A percentile compares a stretch with the other conserved stretches of the same genome.
phyloP scores from a whole-genome alignment of 2,329 filamentous ascomycete genomes.

The Trichoderma brevicompactum region DNA sequence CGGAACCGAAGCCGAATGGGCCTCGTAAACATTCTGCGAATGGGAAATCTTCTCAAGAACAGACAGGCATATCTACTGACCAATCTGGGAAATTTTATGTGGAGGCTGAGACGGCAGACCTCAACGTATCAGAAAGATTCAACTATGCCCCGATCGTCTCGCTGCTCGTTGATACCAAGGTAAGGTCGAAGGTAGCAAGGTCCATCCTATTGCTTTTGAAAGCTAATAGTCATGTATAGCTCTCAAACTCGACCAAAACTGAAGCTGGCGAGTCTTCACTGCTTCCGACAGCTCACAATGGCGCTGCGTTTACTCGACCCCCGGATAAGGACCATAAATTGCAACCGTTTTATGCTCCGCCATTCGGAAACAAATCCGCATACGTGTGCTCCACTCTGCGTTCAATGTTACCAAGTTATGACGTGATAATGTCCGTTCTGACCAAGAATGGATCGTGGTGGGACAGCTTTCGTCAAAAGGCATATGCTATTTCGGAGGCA shows the following conservation, averaged over 20 bases:
- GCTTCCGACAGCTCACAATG: neutral
- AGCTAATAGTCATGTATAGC: neutral
- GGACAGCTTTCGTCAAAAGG: conserved; percentile 48
- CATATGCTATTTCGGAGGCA: conserved; percentile 42
- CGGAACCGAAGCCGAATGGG: neutral
- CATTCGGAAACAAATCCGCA: conserved; percentile 9
- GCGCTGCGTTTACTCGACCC: neutral
- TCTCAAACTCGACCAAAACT: neutral
- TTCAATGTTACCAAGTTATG: conserved; percentile 32
- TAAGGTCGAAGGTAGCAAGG: neutral
- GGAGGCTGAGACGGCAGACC: conserved; percentile 3
- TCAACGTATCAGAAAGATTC: neutral
- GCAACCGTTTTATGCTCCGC: neutral
- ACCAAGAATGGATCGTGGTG: conserved; percentile 45
- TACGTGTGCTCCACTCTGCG: conserved; percentile 30
- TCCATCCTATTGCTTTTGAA: neutral
- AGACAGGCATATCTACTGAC: neutral
- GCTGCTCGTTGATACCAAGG: conserved; percentile 24
- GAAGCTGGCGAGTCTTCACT: neutral
- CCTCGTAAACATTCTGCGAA: neutral
- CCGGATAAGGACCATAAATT: neutral
- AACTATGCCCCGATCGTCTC: conserved; percentile 23
- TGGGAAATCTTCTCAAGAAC: neutral
- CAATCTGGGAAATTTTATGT: conserved; percentile 3
- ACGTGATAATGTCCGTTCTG: conserved; percentile 30